Evolutionary conservation across 805 yeast genomes (phyloP).

Genomic region (Candida manassasensis): DNA sequence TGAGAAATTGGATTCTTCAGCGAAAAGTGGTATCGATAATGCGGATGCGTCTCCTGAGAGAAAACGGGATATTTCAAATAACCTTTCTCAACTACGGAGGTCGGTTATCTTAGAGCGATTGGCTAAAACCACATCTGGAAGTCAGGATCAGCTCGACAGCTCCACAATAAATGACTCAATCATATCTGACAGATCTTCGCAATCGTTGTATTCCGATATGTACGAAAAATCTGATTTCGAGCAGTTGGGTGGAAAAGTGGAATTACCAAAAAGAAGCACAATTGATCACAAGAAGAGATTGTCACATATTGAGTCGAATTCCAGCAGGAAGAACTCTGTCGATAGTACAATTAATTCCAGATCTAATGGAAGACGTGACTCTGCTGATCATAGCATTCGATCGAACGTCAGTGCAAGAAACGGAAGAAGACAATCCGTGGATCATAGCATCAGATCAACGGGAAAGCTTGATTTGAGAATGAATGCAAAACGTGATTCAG

Average conservation of each 20-base stretch:
- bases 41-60: slow-evolving; percentile 7
- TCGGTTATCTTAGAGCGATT: slow-evolving; percentile 35
- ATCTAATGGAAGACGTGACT: not conserved
- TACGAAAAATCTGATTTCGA: no score
- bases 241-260: no score
- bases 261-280: no score
- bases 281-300: no score
- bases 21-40: slow-evolving; percentile 5
- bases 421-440: not conserved
- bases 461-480: not conserved
- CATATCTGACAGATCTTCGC: no score
- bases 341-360: not conserved
- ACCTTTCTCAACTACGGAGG: slow-evolving; percentile 20
- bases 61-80: slow-evolving; percentile 10
- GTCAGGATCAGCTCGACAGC: slow-evolving; percentile 28
- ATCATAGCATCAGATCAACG: not conserved
- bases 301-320: not conserved
- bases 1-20: no score
- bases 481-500: not conserved
- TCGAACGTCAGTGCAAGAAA: not conserved
- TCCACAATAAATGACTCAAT: no score
- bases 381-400: not conserved
- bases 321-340: not conserved
- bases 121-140: slow-evolving; percentile 35
- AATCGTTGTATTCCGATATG: no score